Conservation (phyloP, 169 alveolate genomes). For the Perkinsus olseni region DNA sequence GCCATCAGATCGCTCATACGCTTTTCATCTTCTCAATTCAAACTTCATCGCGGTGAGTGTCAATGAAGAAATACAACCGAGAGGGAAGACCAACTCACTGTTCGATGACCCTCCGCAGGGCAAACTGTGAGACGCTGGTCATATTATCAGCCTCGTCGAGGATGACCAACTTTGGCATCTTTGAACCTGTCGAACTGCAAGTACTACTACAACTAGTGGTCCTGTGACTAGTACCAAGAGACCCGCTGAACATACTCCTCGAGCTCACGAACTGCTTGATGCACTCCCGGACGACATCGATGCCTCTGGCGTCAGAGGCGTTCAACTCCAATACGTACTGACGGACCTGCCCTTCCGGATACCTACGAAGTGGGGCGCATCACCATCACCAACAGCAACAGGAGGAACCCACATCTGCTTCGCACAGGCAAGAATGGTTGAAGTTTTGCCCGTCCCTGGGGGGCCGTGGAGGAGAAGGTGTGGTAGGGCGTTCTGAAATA, state of each 20-base stretch:
- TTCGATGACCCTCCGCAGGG: conserved; percentile 52
- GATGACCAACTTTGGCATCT: conserved; percentile 25
- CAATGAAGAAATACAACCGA: no score
- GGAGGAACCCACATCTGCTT: conserved; percentile 49
- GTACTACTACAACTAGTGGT: no score
- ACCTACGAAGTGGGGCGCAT: no score
- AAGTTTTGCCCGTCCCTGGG: conserved; percentile 53
- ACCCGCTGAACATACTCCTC: conserved; percentile 60
- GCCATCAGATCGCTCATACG: no score
- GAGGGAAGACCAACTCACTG: no score
- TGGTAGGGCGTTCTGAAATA: conserved; percentile 30
- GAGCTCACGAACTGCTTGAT: conserved; percentile 38
- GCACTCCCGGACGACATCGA: conserved; percentile 62
- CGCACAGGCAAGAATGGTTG: conserved; percentile 47
- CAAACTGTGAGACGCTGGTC: conserved; percentile 30
- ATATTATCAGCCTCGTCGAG: conserved; percentile 31
- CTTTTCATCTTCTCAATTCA: no score
- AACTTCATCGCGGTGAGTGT: no score
- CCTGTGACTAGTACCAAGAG: no score
- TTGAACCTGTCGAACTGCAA: no score
- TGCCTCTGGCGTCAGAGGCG: conserved; percentile 83
- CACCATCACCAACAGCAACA: no score
- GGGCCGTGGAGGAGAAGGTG: conserved; percentile 67
- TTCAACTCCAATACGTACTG: conserved; percentile 45
- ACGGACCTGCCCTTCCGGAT: conserved; percentile 38